Percentiles rank a stretch among this genome's conserved stretches.
phyloP scores from a whole-genome alignment of 345 rosid species.

The Capsella bursapastoris region DNA sequence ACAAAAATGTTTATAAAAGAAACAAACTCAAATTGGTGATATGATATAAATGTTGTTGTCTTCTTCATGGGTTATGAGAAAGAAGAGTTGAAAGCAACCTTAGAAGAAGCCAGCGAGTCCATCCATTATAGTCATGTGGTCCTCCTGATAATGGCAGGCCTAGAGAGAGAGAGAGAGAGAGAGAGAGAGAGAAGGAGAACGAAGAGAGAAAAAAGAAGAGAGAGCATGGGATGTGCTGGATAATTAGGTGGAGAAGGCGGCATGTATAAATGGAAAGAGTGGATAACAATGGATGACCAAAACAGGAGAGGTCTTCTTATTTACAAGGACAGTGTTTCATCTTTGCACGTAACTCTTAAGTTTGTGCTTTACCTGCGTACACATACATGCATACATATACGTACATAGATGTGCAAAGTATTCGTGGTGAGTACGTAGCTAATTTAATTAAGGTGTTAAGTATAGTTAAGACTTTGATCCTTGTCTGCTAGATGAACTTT shows the following conservation, averaged over 20 bases:
- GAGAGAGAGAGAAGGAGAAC: constrained; percentile 29
- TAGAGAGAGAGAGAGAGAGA: constrained; percentile 46
- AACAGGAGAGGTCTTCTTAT: constrained; percentile 20
- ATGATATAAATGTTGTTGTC: constrained; percentile 41
- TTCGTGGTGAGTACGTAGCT: not conserved
- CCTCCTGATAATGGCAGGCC: constrained; percentile 68
- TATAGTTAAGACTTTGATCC: not conserved
- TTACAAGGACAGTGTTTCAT: constrained; percentile 31
- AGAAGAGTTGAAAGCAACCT: constrained; percentile 72
- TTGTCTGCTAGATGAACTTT: not conserved
- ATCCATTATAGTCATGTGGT: constrained; percentile 68
- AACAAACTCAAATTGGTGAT: constrained; percentile 33
- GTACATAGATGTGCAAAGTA: not conserved
- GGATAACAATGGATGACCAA: constrained; percentile 37
- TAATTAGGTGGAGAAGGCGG: constrained; percentile 51
- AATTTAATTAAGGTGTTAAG: not conserved
- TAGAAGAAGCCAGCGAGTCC: constrained; percentile 55
- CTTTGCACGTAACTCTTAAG: constrained; percentile 40
- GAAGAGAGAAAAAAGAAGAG: constrained; percentile 17
- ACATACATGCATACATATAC: constrained; percentile 10
- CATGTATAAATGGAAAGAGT: constrained; percentile 72
- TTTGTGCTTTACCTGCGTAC: not conserved
- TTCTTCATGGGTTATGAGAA: constrained; percentile 52
- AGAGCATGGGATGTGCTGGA: constrained; percentile 23
- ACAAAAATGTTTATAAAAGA: not conserved